Conservation (phyloP, 805 yeast genomes). For the Kazachstania martiniae region DNA sequence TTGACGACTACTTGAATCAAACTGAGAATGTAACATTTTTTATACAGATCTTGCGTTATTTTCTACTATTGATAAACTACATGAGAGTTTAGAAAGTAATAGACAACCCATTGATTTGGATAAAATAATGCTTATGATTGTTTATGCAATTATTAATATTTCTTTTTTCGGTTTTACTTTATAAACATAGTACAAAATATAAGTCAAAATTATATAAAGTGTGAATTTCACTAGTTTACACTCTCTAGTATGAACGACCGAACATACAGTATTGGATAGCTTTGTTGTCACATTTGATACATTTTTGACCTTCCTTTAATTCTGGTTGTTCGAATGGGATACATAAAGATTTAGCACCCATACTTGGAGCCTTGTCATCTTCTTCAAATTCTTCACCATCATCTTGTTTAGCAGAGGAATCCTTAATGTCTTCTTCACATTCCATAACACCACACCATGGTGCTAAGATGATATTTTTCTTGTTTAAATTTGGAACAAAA, state of each 20-base stretch:
- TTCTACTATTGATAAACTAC: no score
- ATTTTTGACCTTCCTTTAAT: slow-evolving; percentile 67
- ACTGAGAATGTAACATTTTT: no score
- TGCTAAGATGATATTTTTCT: slow-evolving; percentile 78
- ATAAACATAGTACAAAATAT: not conserved
- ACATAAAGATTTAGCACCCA: slow-evolving; percentile 99
- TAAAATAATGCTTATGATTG: no score
- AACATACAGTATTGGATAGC: slow-evolving; percentile 88
- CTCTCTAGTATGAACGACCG: slow-evolving; percentile 81
- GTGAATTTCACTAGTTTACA: no score
- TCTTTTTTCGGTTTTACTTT: no score
- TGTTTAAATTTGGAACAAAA: slow-evolving; percentile 85
- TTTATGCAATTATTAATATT: no score
- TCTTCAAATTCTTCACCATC: slow-evolving; percentile 77
- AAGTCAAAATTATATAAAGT: no score
- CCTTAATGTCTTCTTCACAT: slow-evolving; percentile 97
- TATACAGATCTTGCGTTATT: no score
- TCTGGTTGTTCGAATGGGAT: slow-evolving; percentile 90
- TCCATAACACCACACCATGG: slow-evolving; percentile 97
- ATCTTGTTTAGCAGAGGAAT: slow-evolving; percentile 65
- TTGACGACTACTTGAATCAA: no score
- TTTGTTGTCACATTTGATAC: slow-evolving; percentile 69
- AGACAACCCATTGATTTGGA: no score
- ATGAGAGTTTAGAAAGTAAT: no score
- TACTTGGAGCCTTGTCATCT: slow-evolving; percentile 94